phyloP scores from a whole-genome alignment of 2,329 filamentous ascomycete species.

The Ascochyta lentis region DNA sequence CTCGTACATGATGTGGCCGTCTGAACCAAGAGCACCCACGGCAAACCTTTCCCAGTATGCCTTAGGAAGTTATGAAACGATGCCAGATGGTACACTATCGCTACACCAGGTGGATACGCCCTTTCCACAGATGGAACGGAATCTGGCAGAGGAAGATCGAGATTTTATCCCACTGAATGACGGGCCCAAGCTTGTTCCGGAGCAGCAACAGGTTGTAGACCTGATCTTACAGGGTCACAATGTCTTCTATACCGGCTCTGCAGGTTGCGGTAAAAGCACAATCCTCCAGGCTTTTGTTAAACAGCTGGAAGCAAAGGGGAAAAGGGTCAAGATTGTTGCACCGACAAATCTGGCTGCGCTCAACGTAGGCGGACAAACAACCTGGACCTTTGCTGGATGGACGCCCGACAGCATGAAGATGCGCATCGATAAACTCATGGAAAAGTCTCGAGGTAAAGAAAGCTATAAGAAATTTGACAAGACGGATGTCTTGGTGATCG shows the following conservation, averaged over 20 bases:
- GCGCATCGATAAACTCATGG: conserved; percentile 46
- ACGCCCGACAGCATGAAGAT: conserved; percentile 56
- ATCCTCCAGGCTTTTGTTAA: conserved; percentile 59
- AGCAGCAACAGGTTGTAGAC: conserved; percentile 59
- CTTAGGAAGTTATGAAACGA: not conserved
- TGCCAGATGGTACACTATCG: not conserved
- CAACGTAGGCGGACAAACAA: conserved; percentile 63
- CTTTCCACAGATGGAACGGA: not conserved
- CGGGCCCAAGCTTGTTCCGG: conserved; percentile 49
- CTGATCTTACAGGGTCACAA: conserved; percentile 61
- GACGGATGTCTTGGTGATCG: conserved; percentile 66
- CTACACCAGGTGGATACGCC: not conserved
- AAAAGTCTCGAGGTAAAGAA: conserved; percentile 42
- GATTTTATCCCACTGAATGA: not conserved
- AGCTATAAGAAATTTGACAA: conserved; percentile 39
- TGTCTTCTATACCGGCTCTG: conserved; percentile 70
- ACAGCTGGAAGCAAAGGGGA: conserved; percentile 45
- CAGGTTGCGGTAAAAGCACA: conserved; percentile 66
- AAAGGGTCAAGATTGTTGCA: conserved; percentile 60
- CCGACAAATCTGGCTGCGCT: conserved; percentile 67
- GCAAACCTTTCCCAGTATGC: not conserved
- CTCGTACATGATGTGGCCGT: not conserved
- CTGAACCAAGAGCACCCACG: not conserved
- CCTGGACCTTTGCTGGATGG: conserved; percentile 65
- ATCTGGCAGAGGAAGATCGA: not conserved